Conservation (phyloP, 1,284 basidiomycete genomes). For the Malassezia arunalokei region DNA sequence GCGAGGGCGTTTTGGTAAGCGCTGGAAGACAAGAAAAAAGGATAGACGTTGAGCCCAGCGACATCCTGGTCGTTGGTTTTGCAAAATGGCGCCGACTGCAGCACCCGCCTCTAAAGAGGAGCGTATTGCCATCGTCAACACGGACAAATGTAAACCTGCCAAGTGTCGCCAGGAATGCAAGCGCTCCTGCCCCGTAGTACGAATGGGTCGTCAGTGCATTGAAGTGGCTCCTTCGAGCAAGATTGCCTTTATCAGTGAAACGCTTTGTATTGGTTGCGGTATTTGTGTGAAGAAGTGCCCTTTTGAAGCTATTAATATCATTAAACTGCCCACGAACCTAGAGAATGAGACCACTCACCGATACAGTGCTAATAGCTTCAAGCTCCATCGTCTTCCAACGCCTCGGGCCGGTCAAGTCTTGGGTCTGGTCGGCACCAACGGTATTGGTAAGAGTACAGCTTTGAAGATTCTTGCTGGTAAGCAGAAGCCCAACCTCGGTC, state of each 20-base stretch:
- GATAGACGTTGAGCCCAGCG: background rate
- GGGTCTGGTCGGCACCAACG: constrained; percentile 45
- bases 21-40: background rate
- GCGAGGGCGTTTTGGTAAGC: background rate
- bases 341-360: constrained; percentile 45
- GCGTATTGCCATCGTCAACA: constrained; percentile 45
- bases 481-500: constrained; percentile 45
- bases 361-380: constrained; percentile 46
- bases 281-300: constrained; percentile 46
- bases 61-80: background rate
- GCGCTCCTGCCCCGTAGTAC: constrained; percentile 44
- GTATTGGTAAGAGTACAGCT: constrained; percentile 45
- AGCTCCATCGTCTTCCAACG: constrained; percentile 42
- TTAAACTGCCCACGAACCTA: constrained; percentile 46
- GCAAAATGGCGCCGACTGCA: constrained; percentile 14
- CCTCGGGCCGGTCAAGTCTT: constrained; percentile 44
- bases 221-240: constrained; percentile 38
- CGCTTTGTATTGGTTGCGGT: constrained; percentile 46
- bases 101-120: constrained; percentile 26
- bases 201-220: constrained; percentile 42
- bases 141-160: constrained; percentile 45
- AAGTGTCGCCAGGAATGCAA: constrained; percentile 47
- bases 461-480: constrained; percentile 45
- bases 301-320: constrained; percentile 46
- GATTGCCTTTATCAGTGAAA: constrained; percentile 44